Evolutionary conservation across 495 filamentous ascomycete species (phyloP).

Genomic region (Chlorociboria aeruginascens): DNA sequence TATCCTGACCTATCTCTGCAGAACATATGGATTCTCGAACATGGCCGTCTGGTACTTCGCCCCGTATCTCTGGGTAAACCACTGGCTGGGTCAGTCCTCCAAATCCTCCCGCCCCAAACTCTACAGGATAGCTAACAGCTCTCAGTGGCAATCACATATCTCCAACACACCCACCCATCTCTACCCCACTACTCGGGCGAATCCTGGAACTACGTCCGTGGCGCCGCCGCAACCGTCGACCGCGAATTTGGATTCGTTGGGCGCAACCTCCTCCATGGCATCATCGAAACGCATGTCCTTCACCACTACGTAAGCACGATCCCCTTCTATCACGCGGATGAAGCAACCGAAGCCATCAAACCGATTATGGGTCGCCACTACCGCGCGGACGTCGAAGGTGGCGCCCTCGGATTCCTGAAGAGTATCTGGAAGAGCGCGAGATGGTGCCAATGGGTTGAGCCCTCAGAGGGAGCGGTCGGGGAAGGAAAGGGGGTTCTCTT

Average conservation of each 20-base stretch:
- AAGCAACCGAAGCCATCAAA: conserved; percentile 76
- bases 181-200: conserved; percentile 72
- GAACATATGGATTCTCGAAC: conserved; percentile 74
- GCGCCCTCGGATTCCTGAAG: conserved; percentile 52
- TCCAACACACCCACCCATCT: conserved; percentile 80
- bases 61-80: conserved; percentile 97
- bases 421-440: conserved; percentile 53
- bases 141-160: conserved; percentile 71
- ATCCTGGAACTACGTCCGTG: conserved; percentile 76
- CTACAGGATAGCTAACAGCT: conserved; percentile 20
- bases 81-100: conserved; percentile 68
- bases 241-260: conserved; percentile 85
- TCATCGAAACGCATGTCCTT: conserved; percentile 84
- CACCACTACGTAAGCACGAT: conserved; percentile 81
- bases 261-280: conserved; percentile 75
- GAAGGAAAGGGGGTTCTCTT: conserved; percentile 53
- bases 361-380: conserved; percentile 75
- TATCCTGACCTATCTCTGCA: conserved; percentile 44
- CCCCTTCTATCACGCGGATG: conserved; percentile 85
- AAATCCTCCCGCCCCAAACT: not conserved
- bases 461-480: conserved; percentile 50
- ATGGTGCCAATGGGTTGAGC: conserved; percentile 67
- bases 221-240: conserved; percentile 78
- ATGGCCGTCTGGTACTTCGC: conserved; percentile 86
- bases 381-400: conserved; percentile 48